Base-by-base conservation (phyloP, 2,329 filamentous ascomycete species). In the Cercospora sesami region DNA sequence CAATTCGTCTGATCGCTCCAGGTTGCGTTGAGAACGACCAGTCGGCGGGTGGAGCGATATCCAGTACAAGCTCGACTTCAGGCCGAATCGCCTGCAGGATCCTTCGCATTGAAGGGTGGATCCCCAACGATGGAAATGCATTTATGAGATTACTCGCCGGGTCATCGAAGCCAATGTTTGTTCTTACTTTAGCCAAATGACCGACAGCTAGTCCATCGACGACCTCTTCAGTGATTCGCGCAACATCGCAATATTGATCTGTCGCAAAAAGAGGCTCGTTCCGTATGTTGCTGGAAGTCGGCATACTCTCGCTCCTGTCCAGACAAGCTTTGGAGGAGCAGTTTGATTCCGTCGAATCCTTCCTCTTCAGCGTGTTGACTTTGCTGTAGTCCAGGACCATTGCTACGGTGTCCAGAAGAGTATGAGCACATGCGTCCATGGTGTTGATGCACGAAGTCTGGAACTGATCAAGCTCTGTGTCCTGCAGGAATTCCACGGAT, bases 401-500 rank as follows among this genome's bases (percentile, higher is more conserved):
- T n/a, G 70, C 67, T 10, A 72, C 63, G 53, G 73, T 62, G 60
- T 66, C 61, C 65, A 71, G 55, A 58, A 71, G 45, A 8, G 60
- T 62, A 66, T 75, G 28, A 7, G 70, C 70, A 48, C 70, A 72
- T 12, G 70, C 70, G 51, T 71, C 70, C 68, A 72, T 68, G n/a
- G 70, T 72, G 51, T 72, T 66, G 18, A 71, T 45, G 55, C 70
- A 72, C 16, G 69, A 68, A 10, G 55, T 67, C 58, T 76, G 75
- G n/a, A 73, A 73, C 9, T 58, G 28, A 30, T 72, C 72, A 28
- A 73, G 68, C 4, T 63, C 63, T 12, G 74, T 76, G n/a, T 87
- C 85, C 4, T 82, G 80, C 0, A 89, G 73, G 3, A 88, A 62
- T 80, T 86, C 75, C 14, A 75, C 48, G 3, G 64, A 71, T 1